Base-by-base conservation (phyloP, 148 eudicot species). In the Vaccinium myrtillus region DNA sequence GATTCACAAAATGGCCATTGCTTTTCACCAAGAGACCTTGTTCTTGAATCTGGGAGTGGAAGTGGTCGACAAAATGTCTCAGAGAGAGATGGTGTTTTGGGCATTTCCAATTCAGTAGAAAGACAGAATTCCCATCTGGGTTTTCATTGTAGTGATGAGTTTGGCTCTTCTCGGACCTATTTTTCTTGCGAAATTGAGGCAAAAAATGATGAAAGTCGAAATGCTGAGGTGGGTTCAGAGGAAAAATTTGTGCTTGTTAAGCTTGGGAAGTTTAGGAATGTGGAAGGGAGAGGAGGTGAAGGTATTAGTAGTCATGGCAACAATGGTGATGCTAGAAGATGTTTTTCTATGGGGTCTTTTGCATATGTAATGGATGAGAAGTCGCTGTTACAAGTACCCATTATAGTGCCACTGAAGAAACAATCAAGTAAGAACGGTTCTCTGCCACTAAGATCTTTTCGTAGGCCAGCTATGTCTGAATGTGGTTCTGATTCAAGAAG, bases 281-380 rank as follows among this genome's bases (percentile, higher is more conserved):
- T 93, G 54, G 94, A 93, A 50, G 90, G 50, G 79, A 89, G 50
- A 23, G 90, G 83, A 67, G 91, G 88, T 21, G 94, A 88, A 83
- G 91, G 90, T 6, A 19, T 5, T 4, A 75, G 32, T 69, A 59
- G 84, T 13, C 75, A 48, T 27, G 87, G 32, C 0, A 83, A 76
- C 75, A 84, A 82, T 80, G 86, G 87, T 83, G 92, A 90, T 80
- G 86, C 90, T 49, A 94, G 99, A 59, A 91, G 99, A 82, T 96
- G 99, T 75, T 92, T 86, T 46, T 96, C 99, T 2, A 96, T 94
- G 99, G 99, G 99, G 0, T 93, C 97, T 23, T 94, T 94, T 89
- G 94, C 95, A 2, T 96, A 96, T 90, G 91, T 96, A 14, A 86
- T 96, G 89, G 97, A 96, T 82, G 99, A 94, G 83, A 86, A 71